Evolutionary conservation across 2,329 filamentous ascomycete species (phyloP), one percentile per base, ranked within the genome.

Genomic region (Arthrobotrys conoides): DNA sequence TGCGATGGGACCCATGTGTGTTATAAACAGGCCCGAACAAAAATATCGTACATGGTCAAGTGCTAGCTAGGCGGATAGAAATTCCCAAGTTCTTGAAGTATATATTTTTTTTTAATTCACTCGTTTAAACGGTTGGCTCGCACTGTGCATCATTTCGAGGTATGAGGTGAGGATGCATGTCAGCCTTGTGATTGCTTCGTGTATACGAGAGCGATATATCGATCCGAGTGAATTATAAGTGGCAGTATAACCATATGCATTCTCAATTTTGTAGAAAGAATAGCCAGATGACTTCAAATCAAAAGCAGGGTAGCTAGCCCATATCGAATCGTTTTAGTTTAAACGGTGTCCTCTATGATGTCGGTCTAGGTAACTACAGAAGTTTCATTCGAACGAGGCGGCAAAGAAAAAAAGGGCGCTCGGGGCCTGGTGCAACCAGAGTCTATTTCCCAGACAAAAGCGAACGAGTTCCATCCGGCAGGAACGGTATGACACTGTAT

Each of bases 11-110:
- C 30, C 22, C 30, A 27, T 61, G 36, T 61, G 36, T 20, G 57
- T 27, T 61, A 61, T 44, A 61, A 61, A 61, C 57, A 27, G 57
- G 55, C 33, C 36, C 33, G 33, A 61, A 61, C 55, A 61, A 61
- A 61, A 61, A 61, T 61, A 61, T 61, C 55, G 20, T 61, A 61
- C 55, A 61, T 61, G 18, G 14, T 41, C 36, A 24, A 61, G 20
- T 16, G 30, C 38, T 5, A 14, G 30, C 38, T 5, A 41, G 18
- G 14, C 22, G 24, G 51, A 18, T 55, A 36, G 24, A 20, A 55
- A 33, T 22, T 30, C 33, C 30, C 53, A 59, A 59, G 6, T 59
- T n/a, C 30, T 22, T 9, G 22, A 38, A 59, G 41, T n/a, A n/a
- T n/a, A n/a, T n/a, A n/a, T n/a, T n/a, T n/a, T n/a, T n/a, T 30